Conservation (phyloP, 345 rosid genomes). For the Theobroma cacao region DNA sequence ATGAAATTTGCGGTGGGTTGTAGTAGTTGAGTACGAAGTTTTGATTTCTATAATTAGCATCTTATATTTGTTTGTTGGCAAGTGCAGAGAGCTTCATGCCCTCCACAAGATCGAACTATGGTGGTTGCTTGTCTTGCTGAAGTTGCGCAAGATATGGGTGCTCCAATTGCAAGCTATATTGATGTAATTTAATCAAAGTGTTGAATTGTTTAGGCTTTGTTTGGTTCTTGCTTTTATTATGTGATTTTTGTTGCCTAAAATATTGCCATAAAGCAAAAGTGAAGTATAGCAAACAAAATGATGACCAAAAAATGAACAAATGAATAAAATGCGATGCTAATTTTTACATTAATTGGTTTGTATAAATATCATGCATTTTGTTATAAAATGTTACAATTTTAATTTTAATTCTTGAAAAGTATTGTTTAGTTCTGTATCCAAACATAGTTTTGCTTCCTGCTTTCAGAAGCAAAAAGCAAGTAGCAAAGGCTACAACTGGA, state of each 20-base stretch:
- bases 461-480: neutral
- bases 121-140: conserved; percentile 98
- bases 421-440: neutral
- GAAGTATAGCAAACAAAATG: neutral
- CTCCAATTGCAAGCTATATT: conserved; percentile 82
- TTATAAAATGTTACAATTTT: neutral
- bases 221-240: neutral
- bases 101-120: conserved; percentile 93
- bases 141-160: conserved; percentile 98
- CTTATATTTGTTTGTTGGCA: conserved; percentile 31
- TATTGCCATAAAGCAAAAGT: neutral
- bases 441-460: too few species aligned
- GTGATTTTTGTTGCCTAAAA: neutral
- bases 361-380: neutral
- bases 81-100: conserved; percentile 74
- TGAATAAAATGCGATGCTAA: neutral
- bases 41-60: conserved; percentile 8
- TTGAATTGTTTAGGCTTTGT: neutral
- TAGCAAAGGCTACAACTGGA: neutral
- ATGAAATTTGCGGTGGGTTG: conserved; percentile 89
- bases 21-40: conserved; percentile 1
- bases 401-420: neutral
- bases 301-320: neutral
- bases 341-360: neutral
- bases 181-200: conserved; percentile 54